Evolutionary conservation across 2,329 filamentous ascomycete genomes (phyloP), one percentile per base, ranked within the genome.

Genomic region (Paecilomyces fulvus): DNA sequence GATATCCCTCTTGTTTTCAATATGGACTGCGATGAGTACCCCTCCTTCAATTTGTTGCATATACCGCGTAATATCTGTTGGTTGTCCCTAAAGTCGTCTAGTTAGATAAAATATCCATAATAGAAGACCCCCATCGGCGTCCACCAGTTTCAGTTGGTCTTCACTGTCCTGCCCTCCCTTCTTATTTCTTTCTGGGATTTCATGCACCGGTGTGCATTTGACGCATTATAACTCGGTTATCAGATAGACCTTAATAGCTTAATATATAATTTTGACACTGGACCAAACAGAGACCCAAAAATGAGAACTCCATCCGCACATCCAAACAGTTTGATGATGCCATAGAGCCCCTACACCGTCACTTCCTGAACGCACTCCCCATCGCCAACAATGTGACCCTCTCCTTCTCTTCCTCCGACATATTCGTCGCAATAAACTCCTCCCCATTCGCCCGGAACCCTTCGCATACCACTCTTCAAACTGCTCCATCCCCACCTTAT

Each of bases 1-100:
- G 72, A 75, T 75, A 75, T 75, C 73, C 72, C 71, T 67, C 72
- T 63, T 68, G 70, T 73, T 73, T 63, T 64, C 65, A 64, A 21
- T 63, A 62, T 62, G 65, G 65, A 65, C 64, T 60, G 62, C 62
- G 55, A 58, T 62, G 65, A 64, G 62, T 66, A 63, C 61, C 58
- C 60, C 60, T 65, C 68, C 68, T 67, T 68, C 59, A 62, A 63
- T 63, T 67, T 68, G 68, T 70, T 20, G 25, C 25, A 49, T 49
- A 14, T 28, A 23, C 20, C 21, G 25, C 14, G 17, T 49, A 49
- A 49, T 49, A 23, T 28, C 21, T 28, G 20, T 49, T 49, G 48
- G 48, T 28, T 28, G 48, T 49, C 20, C 23, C 48, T 49, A 23
- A 28, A 49, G 48, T 28, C 25, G 48, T 43, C 48, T 49, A 23